These are phyloP conservation scores for Penicillium italicum DNA, from an alignment of 2,329 filamentous ascomycete species.

Conservation along the genomic window DNA sequence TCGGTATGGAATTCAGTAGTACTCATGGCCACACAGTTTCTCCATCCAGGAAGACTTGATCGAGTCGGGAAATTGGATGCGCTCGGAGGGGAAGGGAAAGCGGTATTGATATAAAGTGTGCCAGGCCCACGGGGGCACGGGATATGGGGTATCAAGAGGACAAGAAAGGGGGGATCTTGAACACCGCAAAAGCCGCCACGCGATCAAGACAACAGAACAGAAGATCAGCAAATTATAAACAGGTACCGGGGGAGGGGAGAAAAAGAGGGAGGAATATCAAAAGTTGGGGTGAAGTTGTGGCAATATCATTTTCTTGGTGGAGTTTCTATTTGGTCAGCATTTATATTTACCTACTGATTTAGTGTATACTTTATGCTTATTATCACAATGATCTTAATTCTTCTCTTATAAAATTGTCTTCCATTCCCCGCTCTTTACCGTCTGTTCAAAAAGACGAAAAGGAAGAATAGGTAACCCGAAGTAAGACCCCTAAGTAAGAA, in stretches of 20 bases:
- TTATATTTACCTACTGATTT: not conserved
- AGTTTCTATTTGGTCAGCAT: slow-evolving; percentile 9
- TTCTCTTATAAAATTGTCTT: not conserved
- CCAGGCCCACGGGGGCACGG: not conserved
- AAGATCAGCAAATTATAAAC: slow-evolving; percentile 11
- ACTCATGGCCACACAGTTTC: slow-evolving; percentile 33
- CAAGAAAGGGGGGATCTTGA: slow-evolving; percentile 2
- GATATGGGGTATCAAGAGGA: not conserved
- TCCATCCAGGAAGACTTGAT: slow-evolving; percentile 25
- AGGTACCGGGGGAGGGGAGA: slow-evolving; percentile 14
- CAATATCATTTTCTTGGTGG: slow-evolving; percentile 14
- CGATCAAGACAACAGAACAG: slow-evolving; percentile 8
- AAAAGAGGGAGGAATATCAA: slow-evolving; percentile 9
- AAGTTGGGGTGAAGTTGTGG: slow-evolving; percentile 12
- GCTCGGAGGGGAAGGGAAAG: not conserved
- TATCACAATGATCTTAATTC: not conserved
- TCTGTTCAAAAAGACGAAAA: not conserved
- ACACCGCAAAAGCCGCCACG: slow-evolving; percentile 10
- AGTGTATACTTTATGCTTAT: not conserved
- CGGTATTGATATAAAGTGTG: slow-evolving; percentile 3
- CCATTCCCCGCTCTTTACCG: not conserved
- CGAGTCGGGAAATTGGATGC: slow-evolving; percentile 1
- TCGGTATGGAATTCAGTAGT: slow-evolving; percentile 30
- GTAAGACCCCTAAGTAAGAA: too few relatives aligned
- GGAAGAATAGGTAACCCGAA: too few relatives aligned